Evolutionary conservation across 306 rosid genomes (phyloP), one percentile per base, ranked within the genome.

Genomic region (Lathyrus aphaca): DNA sequence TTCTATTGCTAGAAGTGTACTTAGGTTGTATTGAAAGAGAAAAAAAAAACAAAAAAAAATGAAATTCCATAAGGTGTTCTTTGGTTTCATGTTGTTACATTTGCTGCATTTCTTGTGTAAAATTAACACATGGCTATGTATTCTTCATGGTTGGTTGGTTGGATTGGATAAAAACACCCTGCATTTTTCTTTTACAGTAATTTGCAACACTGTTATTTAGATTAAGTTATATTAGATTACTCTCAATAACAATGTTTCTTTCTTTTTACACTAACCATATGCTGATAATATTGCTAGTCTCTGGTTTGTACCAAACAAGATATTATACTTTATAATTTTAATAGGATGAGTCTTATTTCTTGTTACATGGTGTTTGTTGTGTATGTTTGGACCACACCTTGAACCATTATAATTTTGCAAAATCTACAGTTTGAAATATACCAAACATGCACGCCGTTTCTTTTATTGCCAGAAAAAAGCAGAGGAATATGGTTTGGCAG

Each of bases 1-100:
- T 71, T 90, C 99, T 56, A 94, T 94, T 10, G 89, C 99, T 40
- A 94, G 96, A 87, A 94, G 99, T 38, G 97, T 94, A 35, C 90
- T 94, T 66, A 81, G 97, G 64, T 66, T 94, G 86, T 94, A 94
- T 78, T 94, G 82, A 90, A 67, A 32, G 3, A 35, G 4, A 35
- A 44, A n/a, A 23, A n/a, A 65, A 38, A 37, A 37, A 38, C 19
- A 18, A 21, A 6, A 40, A 62, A 88, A 64, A 54, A 53, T 72
- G 82, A 73, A 84, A 81, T 74, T 74, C 66, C 75, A 54, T 81
- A 48, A 72, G 76, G 76, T 84, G 86, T 77, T 75, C 71, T 77
- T 84, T 80, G 85, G 86, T 79, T 82, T 85, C 71, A 80, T 83
- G 84, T 65, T 80, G 79, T 89, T 81, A 68, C 68, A 77, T 85